Evolutionary conservation across 345 rosid species (phyloP).

Genomic region (Turritis glabra): DNA sequence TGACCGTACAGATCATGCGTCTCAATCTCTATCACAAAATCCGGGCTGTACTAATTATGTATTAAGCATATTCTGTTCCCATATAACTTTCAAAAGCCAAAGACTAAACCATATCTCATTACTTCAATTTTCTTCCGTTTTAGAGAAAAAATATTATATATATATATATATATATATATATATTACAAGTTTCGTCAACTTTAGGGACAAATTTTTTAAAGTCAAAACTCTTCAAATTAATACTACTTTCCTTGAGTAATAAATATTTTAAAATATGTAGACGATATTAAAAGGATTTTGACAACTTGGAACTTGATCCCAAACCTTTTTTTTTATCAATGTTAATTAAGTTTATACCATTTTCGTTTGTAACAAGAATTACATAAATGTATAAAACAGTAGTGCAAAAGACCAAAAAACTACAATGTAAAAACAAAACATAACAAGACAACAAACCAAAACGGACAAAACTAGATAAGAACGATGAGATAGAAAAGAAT

Average conservation of each 20-base stretch:
- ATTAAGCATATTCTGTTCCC: constrained; percentile 3
- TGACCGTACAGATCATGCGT: constrained; percentile 35
- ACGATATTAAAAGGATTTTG: background rate
- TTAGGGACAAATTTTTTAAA: background rate
- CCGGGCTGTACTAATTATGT: constrained; percentile 1
- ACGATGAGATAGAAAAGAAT: no score
- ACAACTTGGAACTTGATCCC: background rate
- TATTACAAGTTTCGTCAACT: constrained; percentile 6
- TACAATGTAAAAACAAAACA: no score
- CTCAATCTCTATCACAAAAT: constrained; percentile 6
- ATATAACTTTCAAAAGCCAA: constrained; percentile 10
- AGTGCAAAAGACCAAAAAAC: no score
- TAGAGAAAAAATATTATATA: no score
- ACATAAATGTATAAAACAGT: no score
- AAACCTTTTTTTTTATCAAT: no score
- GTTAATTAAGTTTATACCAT: no score
- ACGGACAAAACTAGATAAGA: no score
- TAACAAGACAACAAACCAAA: no score
- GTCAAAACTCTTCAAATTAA: background rate
- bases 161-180: no score
- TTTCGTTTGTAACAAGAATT: no score
- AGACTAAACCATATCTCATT: background rate
- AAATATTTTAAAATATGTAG: background rate
- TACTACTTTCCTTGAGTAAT: background rate
- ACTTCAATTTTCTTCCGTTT: background rate